A percentile compares a stretch with the other conserved stretches of the same genome.
Evolutionary conservation across 2,329 filamentous ascomycete species (phyloP).

Genomic region (Talaromyces pinophilus): DNA sequence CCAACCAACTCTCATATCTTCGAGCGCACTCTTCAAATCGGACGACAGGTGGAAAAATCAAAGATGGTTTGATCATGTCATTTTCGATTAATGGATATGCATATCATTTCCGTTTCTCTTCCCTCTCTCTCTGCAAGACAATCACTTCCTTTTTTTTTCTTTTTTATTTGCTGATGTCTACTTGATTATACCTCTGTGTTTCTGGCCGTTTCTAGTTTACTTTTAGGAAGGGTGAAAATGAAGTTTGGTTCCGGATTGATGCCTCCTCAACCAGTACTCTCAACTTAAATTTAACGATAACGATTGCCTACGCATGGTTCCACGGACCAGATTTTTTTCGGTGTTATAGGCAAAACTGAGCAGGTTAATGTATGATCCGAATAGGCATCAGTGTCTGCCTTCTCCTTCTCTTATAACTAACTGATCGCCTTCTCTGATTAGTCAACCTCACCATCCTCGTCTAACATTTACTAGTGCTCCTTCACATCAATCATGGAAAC

Average conservation of each 20-base stretch:
- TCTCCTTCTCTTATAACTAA: too few relatives aligned
- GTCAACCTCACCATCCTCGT: too few relatives aligned
- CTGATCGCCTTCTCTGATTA: too few relatives aligned
- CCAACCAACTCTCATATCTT: constrained; percentile 1
- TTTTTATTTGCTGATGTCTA: background rate
- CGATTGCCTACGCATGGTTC: background rate
- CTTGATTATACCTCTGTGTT: constrained; percentile 7
- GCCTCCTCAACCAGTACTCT: background rate
- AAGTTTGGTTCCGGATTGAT: background rate
- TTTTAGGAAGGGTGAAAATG: constrained; percentile 1
- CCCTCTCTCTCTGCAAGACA: background rate
- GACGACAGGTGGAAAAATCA: background rate
- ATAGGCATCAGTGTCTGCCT: too few relatives aligned
- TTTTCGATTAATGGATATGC: constrained; percentile 4
- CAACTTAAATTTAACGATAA: background rate
- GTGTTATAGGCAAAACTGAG: too few relatives aligned
- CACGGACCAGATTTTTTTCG: too few relatives aligned
- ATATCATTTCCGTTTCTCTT: constrained; percentile 5
- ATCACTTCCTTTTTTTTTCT: background rate
- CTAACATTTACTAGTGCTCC: too few relatives aligned
- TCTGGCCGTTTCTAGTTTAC: background rate
- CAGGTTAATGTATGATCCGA: too few relatives aligned
- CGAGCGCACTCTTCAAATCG: background rate
- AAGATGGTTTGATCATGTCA: constrained; percentile 4
- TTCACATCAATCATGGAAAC: background rate